A percentile compares a stretch with the other conserved stretches of the same genome.
Conservation (phyloP, 306 rosid genomes). For the Citrullus colocynthis region DNA sequence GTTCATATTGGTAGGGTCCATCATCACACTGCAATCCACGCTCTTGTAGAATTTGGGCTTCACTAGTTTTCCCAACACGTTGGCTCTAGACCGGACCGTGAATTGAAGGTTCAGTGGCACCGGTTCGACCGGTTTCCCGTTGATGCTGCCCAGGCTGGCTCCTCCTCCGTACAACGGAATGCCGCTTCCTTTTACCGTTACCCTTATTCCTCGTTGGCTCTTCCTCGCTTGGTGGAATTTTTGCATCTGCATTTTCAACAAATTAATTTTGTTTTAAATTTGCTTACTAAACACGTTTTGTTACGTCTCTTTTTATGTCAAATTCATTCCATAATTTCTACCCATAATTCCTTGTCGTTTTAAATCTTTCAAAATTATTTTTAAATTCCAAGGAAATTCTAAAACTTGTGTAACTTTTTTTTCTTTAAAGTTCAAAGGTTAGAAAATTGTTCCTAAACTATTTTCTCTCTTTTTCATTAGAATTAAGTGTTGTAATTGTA, state of each 20-base stretch:
- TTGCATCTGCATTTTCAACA: slow-evolving; percentile 22
- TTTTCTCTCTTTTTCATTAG: no score
- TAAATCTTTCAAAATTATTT: no score
- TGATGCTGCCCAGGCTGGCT: slow-evolving; percentile 39
- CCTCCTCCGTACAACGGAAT: slow-evolving; percentile 85
- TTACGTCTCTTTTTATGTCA: slow-evolving; percentile 9
- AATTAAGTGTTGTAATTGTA: no score
- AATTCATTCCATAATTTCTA: no score
- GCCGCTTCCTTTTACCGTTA: slow-evolving; percentile 35
- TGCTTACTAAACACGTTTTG: background rate
- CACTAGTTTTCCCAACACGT: slow-evolving; percentile 68
- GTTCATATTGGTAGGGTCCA: slow-evolving; percentile 70
- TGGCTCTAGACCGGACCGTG: slow-evolving; percentile 51
- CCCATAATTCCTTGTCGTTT: no score
- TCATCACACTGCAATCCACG: slow-evolving; percentile 38
- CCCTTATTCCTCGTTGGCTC: slow-evolving; percentile 44
- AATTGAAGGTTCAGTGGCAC: slow-evolving; percentile 42
- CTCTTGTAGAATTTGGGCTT: slow-evolving; percentile 63
- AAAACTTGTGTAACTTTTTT: no score
- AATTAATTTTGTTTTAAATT: no score
- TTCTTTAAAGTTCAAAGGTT: no score
- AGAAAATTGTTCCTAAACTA: no score
- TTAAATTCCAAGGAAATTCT: no score
- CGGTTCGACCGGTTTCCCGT: slow-evolving; percentile 42
- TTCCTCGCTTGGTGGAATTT: slow-evolving; percentile 60